phyloP scores from a whole-genome alignment of 805 yeast genomes.

The Ascoidea asiatica region DNA sequence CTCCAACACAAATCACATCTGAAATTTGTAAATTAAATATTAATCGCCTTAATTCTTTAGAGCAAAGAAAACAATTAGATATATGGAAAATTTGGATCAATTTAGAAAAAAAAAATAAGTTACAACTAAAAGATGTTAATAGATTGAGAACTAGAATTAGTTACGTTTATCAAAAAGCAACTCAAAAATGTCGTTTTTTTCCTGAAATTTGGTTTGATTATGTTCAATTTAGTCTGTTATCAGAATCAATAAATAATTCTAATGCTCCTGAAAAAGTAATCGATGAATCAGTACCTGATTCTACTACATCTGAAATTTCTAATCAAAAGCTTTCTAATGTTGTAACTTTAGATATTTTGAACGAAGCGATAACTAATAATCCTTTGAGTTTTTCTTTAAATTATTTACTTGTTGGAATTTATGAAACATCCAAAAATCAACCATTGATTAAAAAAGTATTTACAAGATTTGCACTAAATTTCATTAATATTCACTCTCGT shows the following conservation, averaged over 20 bases:
- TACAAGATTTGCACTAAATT: slow-evolving; percentile 32
- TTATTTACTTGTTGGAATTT: slow-evolving; percentile 53
- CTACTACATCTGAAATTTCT: slow-evolving; percentile 12
- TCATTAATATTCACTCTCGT: slow-evolving; percentile 17
- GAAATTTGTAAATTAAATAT: slow-evolving; percentile 10
- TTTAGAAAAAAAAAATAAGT: slow-evolving; percentile 65
- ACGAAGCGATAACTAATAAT: slow-evolving; percentile 45
- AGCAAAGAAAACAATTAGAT: slow-evolving; percentile 27
- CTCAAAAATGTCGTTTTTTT: slow-evolving; percentile 43
- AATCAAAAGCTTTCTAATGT: slow-evolving; percentile 8
- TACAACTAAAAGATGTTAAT: slow-evolving; percentile 38
- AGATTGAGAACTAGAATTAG: slow-evolving; percentile 41
- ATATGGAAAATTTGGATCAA: slow-evolving; percentile 65
- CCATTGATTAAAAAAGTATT: slow-evolving; percentile 37
- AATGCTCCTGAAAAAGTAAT: neutral
- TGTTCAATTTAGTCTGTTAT: slow-evolving; percentile 19
- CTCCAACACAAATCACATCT: slow-evolving; percentile 16
- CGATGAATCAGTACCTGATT: slow-evolving; percentile 14
- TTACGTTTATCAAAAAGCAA: slow-evolving; percentile 62
- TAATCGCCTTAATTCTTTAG: slow-evolving; percentile 6
- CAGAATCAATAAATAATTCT: neutral
- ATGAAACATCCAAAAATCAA: slow-evolving; percentile 43
- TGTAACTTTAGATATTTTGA: slow-evolving; percentile 28
- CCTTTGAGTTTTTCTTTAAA: slow-evolving; percentile 59
- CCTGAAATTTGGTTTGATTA: slow-evolving; percentile 73